These are phyloP conservation scores for Penicillium griseofulvum DNA, from an alignment of 2,329 filamentous ascomycete genomes.

Conservation along the genomic window DNA sequence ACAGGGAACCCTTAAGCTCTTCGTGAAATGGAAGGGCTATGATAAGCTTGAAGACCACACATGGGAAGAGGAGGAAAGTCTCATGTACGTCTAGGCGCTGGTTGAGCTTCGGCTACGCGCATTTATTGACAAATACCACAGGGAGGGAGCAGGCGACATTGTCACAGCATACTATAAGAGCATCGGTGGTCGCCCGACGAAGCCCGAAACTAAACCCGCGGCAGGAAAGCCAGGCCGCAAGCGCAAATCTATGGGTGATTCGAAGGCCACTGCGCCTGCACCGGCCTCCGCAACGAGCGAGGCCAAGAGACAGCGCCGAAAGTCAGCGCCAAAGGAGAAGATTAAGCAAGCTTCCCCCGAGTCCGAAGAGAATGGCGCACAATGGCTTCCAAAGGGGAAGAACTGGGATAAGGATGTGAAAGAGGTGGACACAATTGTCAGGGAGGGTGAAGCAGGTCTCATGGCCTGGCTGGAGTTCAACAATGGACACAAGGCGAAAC, in stretches of 20 bases:
- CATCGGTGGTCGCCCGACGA: slow-evolving; percentile 44
- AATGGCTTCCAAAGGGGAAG: slow-evolving; percentile 42
- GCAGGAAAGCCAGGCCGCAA: slow-evolving; percentile 24
- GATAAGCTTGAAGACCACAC: slow-evolving; percentile 45
- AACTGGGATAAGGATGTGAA: slow-evolving; percentile 47
- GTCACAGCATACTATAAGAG: slow-evolving; percentile 42
- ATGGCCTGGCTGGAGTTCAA: slow-evolving; percentile 45
- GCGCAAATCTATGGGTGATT: slow-evolving; percentile 34
- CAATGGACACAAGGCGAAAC: slow-evolving; percentile 45
- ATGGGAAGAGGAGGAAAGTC: slow-evolving; percentile 46
- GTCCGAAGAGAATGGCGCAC: slow-evolving; percentile 17
- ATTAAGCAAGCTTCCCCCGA: slow-evolving; percentile 5
- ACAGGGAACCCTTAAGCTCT: slow-evolving; percentile 39
- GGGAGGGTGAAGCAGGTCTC: slow-evolving; percentile 35
- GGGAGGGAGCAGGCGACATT: slow-evolving; percentile 40
- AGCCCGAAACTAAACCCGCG: slow-evolving; percentile 16
- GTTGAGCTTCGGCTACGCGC: background rate
- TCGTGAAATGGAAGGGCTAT: slow-evolving; percentile 51
- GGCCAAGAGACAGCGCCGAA: slow-evolving; percentile 28
- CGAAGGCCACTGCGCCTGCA: slow-evolving; percentile 26
- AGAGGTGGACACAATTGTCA: slow-evolving; percentile 44
- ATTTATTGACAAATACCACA: slow-evolving; percentile 23
- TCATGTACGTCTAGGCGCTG: slow-evolving; percentile 33
- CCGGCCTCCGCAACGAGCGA: slow-evolving; percentile 21
- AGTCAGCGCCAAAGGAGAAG: slow-evolving; percentile 22